These are phyloP conservation scores for Asterophora lycoperdoides DNA, from an alignment of 768 basidiomycete genomes.

Conservation along the genomic window DNA sequence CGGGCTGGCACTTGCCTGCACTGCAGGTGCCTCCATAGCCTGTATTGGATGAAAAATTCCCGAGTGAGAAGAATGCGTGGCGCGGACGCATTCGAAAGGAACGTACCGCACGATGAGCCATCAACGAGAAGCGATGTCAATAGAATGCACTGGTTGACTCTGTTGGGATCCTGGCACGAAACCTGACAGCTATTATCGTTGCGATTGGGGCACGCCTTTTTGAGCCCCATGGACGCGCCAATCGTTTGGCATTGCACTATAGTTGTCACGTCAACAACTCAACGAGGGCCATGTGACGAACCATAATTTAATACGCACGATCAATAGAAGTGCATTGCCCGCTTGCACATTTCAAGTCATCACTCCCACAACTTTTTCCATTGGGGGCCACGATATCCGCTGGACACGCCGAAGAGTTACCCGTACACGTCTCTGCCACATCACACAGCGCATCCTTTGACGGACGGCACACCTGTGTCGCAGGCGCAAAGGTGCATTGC, in stretches of 20 bases:
- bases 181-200: slow-evolving; percentile 71
- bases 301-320: slow-evolving; percentile 36
- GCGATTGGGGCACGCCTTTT: slow-evolving; percentile 58
- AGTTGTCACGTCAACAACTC: not conserved
- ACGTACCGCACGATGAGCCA: slow-evolving; percentile 78
- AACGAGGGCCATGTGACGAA: too few species aligned
- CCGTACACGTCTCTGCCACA: slow-evolving; percentile 68
- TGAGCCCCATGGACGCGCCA: slow-evolving; percentile 68
- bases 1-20: slow-evolving; percentile 57
- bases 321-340: slow-evolving; percentile 75
- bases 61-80: slow-evolving; percentile 18
- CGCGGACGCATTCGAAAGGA: slow-evolving; percentile 12
- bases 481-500: slow-evolving; percentile 65
- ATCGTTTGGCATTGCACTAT: slow-evolving; percentile 63
- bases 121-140: slow-evolving; percentile 70
- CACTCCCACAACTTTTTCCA: slow-evolving; percentile 63
- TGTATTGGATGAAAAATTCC: slow-evolving; percentile 17
- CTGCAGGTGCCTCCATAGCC: slow-evolving; percentile 71
- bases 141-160: slow-evolving; percentile 57
- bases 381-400: slow-evolving; percentile 57
- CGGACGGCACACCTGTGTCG: slow-evolving; percentile 67
- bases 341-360: slow-evolving; percentile 66
- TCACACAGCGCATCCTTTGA: slow-evolving; percentile 67
- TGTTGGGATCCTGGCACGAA: slow-evolving; percentile 70
- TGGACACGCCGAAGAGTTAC: slow-evolving; percentile 70